phyloP scores from a whole-genome alignment of 352 stramenopile genomes.

The Phytophthora rubi region DNA sequence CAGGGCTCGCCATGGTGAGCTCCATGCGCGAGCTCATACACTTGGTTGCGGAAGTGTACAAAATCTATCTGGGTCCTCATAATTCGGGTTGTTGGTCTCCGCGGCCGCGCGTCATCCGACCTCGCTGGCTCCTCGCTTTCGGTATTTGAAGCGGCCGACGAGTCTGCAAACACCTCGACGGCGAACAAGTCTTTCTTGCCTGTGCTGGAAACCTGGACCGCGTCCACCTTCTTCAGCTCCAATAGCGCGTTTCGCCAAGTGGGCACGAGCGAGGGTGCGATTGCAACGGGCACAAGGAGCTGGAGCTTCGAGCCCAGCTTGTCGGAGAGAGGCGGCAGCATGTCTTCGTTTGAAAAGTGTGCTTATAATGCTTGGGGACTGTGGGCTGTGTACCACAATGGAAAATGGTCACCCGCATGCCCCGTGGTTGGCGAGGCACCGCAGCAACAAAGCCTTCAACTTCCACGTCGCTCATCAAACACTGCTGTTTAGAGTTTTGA shows the following conservation, averaged over 20 bases:
- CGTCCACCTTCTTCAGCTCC: constrained; percentile 30
- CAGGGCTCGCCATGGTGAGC: constrained; percentile 28
- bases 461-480: constrained; percentile 17
- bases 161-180: constrained; percentile 27
- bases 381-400: constrained; percentile 1
- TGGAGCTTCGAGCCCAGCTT: constrained; percentile 27
- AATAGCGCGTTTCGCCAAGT: constrained; percentile 23
- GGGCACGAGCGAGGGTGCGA: constrained; percentile 12
- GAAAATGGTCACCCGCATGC: constrained; percentile 15
- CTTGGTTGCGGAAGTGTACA: constrained; percentile 22
- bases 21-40: constrained; percentile 25
- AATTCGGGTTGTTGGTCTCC: constrained; percentile 20
- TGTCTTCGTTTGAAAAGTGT: not conserved
- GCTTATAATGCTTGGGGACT: not conserved
- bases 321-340: constrained; percentile 32
- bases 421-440: not conserved
- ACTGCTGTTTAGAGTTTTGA: constrained; percentile 9
- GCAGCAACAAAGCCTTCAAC: constrained; percentile 1
- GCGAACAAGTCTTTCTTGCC: constrained; percentile 21
- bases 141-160: not conserved
- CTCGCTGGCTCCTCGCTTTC: not conserved
- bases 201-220: constrained; percentile 11
- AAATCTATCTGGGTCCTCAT: constrained; percentile 29
- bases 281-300: constrained; percentile 13
- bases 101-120: constrained; percentile 6